A percentile compares a stretch with the other conserved stretches of the same genome.
Evolutionary conservation across 345 rosid genomes (phyloP).

Genomic region (Linum usitatissimum): DNA sequence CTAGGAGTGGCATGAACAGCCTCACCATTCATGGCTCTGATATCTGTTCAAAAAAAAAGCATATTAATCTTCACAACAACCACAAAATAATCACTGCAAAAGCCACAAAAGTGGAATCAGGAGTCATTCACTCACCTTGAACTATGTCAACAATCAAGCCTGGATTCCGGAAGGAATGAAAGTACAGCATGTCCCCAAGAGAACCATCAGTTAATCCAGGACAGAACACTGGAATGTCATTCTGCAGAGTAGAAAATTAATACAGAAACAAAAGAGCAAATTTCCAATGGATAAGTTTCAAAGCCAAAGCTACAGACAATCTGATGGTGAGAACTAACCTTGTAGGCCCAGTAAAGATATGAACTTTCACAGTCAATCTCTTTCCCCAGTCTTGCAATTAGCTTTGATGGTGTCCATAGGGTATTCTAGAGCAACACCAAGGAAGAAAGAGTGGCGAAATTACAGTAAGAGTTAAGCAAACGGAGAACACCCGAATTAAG

Average conservation of each 20-base stretch:
- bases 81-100: background rate
- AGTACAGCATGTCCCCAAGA: slow-evolving; percentile 86
- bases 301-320: no score
- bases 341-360: slow-evolving; percentile 89
- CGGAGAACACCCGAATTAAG: background rate
- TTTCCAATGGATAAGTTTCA: no score
- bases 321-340: slow-evolving; percentile 41
- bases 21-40: slow-evolving; percentile 69
- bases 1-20: slow-evolving; percentile 73
- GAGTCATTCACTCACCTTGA: slow-evolving; percentile 42
- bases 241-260: slow-evolving; percentile 34
- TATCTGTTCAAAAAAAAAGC: slow-evolving; percentile 45
- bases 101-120: background rate
- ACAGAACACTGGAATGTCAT: slow-evolving; percentile 82
- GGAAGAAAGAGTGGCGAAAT: background rate
- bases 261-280: background rate
- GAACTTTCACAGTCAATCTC: slow-evolving; percentile 79
- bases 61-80: background rate
- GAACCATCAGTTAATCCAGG: slow-evolving; percentile 96
- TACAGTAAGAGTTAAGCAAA: background rate
- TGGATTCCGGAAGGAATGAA: slow-evolving; percentile 60
- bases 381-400: slow-evolving; percentile 71
- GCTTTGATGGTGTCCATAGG: slow-evolving; percentile 83
- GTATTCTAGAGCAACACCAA: slow-evolving; percentile 33
- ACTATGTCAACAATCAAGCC: slow-evolving; percentile 56